These are phyloP conservation scores for Ascochyta koolunga DNA, from an alignment of 2,329 filamentous ascomycete genomes.

Conservation along the genomic window DNA sequence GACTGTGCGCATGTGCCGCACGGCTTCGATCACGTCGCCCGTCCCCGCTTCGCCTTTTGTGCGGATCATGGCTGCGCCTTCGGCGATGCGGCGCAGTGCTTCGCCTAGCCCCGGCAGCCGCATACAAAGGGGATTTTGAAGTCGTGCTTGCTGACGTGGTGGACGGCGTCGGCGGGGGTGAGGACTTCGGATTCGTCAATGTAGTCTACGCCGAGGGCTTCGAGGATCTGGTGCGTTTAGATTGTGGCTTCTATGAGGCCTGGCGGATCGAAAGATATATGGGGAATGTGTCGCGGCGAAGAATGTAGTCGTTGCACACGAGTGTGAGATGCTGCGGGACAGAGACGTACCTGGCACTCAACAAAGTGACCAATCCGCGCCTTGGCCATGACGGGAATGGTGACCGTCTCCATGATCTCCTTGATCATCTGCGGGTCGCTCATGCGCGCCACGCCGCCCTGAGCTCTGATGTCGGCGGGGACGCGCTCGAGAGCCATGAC, in stretches of 20 bases:
- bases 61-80: slow-evolving; percentile 98
- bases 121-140: slow-evolving; percentile 93
- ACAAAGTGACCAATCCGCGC: slow-evolving; percentile 97
- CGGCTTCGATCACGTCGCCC: slow-evolving; percentile 94
- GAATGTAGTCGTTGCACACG: not conserved
- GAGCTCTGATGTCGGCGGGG: slow-evolving; percentile 89
- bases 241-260: not conserved
- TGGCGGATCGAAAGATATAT: not conserved
- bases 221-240: slow-evolving; percentile 73
- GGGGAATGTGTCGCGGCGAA: not conserved
- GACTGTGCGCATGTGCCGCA: slow-evolving; percentile 93
- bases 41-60: slow-evolving; percentile 98
- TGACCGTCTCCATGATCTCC: slow-evolving; percentile 92
- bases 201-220: slow-evolving; percentile 94
- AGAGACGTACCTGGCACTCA: slow-evolving; percentile 75
- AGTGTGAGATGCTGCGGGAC: slow-evolving; percentile 1
- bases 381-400: slow-evolving; percentile 99
- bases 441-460: slow-evolving; percentile 97
- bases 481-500: slow-evolving; percentile 99
- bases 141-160: slow-evolving; percentile 87
- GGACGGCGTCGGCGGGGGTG: slow-evolving; percentile 86
- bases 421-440: slow-evolving; percentile 93
- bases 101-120: slow-evolving; percentile 94
- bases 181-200: slow-evolving; percentile 98
- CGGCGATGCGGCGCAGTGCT: slow-evolving; percentile 85